Base-by-base conservation (phyloP, 2,329 filamentous ascomycete genomes). In the Botrytis fabae region DNA sequence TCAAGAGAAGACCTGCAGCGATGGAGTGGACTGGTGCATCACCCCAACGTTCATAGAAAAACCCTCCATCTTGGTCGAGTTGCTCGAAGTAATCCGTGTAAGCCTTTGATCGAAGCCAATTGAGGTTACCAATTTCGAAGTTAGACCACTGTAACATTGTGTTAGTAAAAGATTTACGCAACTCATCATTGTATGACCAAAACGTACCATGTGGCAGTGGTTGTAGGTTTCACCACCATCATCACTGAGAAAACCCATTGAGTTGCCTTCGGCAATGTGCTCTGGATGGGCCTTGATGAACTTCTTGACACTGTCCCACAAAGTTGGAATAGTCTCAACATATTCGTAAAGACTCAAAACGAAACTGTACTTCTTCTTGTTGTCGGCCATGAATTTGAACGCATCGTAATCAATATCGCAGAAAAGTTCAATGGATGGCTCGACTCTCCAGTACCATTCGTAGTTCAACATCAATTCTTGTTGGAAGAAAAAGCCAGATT, bases 361-460 rank as follows among this genome's bases (percentile, higher is more conserved):
- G 81, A 99, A 99, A 82, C 93, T 95, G 88, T 99, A 99, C 85
- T 98, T 98, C 86, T 98, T 99, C 83, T 93, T 92, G 84, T 97
- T 91, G 81, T 98, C 95, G 78, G 92, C 91, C 94, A 99, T 98
- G 85, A 90, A 94, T 76, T 93, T 93, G 91, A 99, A 99, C 12
- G 96, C 93, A 81, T 99, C 96, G 83, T 97, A 97, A 83, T 94
- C 88, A 80, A 99, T 88, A 81, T 99, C 96, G 84, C 96, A 99
- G 88, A 90, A 98, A 75, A 99, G 91, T 86, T 98, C 93, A 81
- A 99, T 91, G 83, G 93, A 96, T 79, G 96, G 96, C 87, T 99
- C 96, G 22, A 99, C 96, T 78, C 97, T 93, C 96, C 96, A 99
- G 88, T 99, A 99, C 89, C 94, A 99, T 81, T 99, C 96, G 84